phyloP scores from a whole-genome alignment of 768 basidiomycete species.

The Cystoderma amianthinum region DNA sequence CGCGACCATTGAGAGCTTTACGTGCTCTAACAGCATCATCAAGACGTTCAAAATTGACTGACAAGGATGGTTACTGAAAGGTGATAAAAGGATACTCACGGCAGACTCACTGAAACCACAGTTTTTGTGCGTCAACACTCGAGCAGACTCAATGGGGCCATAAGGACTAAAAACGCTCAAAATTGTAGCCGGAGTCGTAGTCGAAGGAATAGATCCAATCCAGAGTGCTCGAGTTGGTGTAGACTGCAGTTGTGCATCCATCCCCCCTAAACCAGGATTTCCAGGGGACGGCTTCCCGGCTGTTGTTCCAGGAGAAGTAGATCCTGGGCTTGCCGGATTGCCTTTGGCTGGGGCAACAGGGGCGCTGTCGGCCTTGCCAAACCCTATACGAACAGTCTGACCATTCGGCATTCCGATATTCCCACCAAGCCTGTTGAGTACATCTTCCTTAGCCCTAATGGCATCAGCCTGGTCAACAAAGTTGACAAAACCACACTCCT shows the following conservation, averaged over 20 bases:
- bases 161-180: slow-evolving; percentile 96
- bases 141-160: slow-evolving; percentile 94
- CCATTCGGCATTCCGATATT: slow-evolving; percentile 93
- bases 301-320: slow-evolving; percentile 52
- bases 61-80: slow-evolving; percentile 7
- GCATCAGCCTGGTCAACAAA: slow-evolving; percentile 95
- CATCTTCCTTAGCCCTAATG: slow-evolving; percentile 97
- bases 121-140: slow-evolving; percentile 95
- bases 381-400: slow-evolving; percentile 94
- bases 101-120: slow-evolving; percentile 76
- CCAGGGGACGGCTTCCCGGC: slow-evolving; percentile 38
- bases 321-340: slow-evolving; percentile 52
- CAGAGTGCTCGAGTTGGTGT: slow-evolving; percentile 93
- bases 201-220: slow-evolving; percentile 96
- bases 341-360: slow-evolving; percentile 87
- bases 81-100: slow-evolving; percentile 3
- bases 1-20: slow-evolving; percentile 92
- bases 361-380: slow-evolving; percentile 96
- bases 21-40: slow-evolving; percentile 96
- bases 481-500: slow-evolving; percentile 99
- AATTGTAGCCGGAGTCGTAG: slow-evolving; percentile 91
- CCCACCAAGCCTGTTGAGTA: slow-evolving; percentile 90
- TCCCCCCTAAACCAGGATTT: slow-evolving; percentile 52
- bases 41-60: slow-evolving; percentile 94
- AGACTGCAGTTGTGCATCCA: slow-evolving; percentile 84